phyloP scores from a whole-genome alignment of 495 filamentous ascomycete species.

The Hypomontagnella monticulosa region DNA sequence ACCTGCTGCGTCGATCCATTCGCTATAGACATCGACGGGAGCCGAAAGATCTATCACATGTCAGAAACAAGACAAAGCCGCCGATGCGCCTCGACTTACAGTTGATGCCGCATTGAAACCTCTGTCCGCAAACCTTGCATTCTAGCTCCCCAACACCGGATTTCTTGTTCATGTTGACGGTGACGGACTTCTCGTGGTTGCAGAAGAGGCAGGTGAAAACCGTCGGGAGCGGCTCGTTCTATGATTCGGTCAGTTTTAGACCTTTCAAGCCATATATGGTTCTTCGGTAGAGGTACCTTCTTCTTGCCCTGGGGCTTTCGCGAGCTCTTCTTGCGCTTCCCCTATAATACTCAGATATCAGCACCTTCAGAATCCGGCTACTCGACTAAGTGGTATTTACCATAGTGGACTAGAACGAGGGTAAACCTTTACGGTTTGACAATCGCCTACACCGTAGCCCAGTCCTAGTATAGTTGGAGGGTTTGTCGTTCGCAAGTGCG shows the following conservation, averaged over 20 bases:
- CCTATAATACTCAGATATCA: conserved; percentile 53
- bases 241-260: conserved; percentile 22
- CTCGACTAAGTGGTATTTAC: conserved; percentile 1
- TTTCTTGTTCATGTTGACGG: conserved; percentile 92
- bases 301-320: conserved; percentile 83
- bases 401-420: conserved; percentile 10
- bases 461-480: not conserved
- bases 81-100: conserved; percentile 64
- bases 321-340: conserved; percentile 95
- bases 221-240: conserved; percentile 89
- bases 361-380: not conserved
- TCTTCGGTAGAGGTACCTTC: conserved; percentile 66
- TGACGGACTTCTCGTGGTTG: conserved; percentile 92
- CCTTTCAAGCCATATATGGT: not conserved
- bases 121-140: conserved; percentile 93
- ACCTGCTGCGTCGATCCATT: conserved; percentile 98
- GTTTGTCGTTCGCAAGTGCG: not conserved
- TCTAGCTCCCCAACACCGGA: conserved; percentile 80
- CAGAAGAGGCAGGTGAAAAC: conserved; percentile 97
- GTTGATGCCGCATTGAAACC: conserved; percentile 90
- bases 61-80: conserved; percentile 4
- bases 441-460: not conserved
- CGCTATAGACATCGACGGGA: conserved; percentile 93
- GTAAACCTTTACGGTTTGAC: not conserved
- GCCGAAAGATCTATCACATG: conserved; percentile 76